These are phyloP conservation scores for Paecilomyces variotii DNA, from an alignment of 2,329 filamentous ascomycete genomes.

Conservation along the genomic window DNA sequence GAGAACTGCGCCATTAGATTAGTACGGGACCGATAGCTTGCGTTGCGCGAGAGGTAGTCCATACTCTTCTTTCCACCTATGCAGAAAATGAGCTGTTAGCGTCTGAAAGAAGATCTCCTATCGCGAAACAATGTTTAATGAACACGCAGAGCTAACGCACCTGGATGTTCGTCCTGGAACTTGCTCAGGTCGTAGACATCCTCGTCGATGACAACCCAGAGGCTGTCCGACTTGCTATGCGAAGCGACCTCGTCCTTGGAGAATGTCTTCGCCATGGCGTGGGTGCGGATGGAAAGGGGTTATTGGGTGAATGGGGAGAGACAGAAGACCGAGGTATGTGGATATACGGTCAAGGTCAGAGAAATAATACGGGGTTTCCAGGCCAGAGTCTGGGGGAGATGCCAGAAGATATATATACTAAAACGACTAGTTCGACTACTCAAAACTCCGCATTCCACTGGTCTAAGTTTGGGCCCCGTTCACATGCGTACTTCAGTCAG, in stretches of 20 bases:
- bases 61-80: conserved; percentile 64
- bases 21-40: neutral
- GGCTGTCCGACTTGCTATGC: conserved; percentile 78
- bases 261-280: conserved; percentile 79
- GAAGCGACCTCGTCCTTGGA: conserved; percentile 76
- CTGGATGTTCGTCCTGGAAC: conserved; percentile 75
- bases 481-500: no score
- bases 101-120: neutral
- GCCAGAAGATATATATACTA: neutral
- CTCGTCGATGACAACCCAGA: conserved; percentile 87
- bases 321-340: neutral
- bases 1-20: conserved; percentile 40
- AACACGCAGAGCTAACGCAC: conserved; percentile 17
- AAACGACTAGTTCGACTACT: no score
- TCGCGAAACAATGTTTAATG: neutral
- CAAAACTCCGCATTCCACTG: neutral
- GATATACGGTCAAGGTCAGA: neutral
- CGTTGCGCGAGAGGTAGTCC: conserved; percentile 13
- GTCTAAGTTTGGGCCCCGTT: neutral
- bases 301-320: neutral
- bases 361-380: neutral
- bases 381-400: neutral
- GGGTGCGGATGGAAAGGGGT: neutral
- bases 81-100: neutral
- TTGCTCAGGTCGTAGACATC: conserved; percentile 94